Evolutionary conservation across 2,329 filamentous ascomycete genomes (phyloP), one percentile per base, ranked within the genome.

Genomic region (Stenocarpella maydis): DNA sequence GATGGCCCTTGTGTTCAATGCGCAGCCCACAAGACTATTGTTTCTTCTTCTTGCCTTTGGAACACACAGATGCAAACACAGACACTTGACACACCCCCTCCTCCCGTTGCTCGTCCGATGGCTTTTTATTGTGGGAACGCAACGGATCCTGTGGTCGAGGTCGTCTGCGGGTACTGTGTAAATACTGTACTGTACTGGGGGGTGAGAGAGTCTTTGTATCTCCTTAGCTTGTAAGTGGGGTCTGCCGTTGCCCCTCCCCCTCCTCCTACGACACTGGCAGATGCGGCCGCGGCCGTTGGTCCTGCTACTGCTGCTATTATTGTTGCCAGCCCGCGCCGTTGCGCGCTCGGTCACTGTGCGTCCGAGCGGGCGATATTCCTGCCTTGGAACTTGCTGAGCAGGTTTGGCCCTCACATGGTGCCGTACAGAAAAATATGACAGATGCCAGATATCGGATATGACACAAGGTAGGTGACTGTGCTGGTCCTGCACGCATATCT

Each of bases 391-490:
- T n/a, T 34, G 19, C 17, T 26, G 19, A 34, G 58, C 58, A 61
- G 58, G 15, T 61, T 61, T 37, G 26, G 24, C 26, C 26, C 24
- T 8, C 15, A 10, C 6, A 9, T 7, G 34, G 34, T 31, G 8
- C 31, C 8, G 31, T n/a, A n/a, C 4, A 15, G 24, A 58, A 26
- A 19, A 41, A 19, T n/a, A n/a, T 34, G 19, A 24, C 7, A 61
- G 55, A 47, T 47, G 28, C 34, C 50, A 55, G 47, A 55, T 55
- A 55, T 55, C 50, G 55, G 41, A 58, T 58, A 37, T 58, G 34
- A 41, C 34, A 58, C 21, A 26, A 9, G 53, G 31, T 39, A 21
- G 31, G 45, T 24, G n/a, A n/a, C 19, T 49, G 41, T 50, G 47
- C 6, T 24, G 10, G 19, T 24, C 26, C 26, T 26, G 54, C 26